Evolutionary conservation across 139 green algal genomes (phyloP), one percentile per base, ranked within the genome.

Genomic region (Coelastrella sp.): DNA sequence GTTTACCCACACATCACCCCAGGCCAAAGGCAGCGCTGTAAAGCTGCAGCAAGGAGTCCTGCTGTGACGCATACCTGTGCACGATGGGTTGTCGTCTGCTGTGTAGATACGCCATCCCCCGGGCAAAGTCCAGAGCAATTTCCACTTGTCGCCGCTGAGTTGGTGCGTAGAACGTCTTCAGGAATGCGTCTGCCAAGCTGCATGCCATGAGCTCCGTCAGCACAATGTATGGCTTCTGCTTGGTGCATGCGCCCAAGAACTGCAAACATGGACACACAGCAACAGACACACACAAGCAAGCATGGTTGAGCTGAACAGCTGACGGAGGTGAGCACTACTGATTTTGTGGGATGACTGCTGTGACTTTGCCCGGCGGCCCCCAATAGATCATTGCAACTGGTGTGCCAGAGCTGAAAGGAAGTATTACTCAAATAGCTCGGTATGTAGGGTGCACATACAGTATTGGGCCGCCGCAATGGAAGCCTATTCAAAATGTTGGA

Each of bases 221-320:
- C 17, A 99, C 92, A 54, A 98, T 96, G 93, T 98, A 99, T 2
- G 97, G 97, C 91, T 97, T 95, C 80, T 95, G 93, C 92, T 95
- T 96, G n/a, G 97, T 98, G 92, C 96, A 98, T 20, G 96, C 97
- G 19, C 97, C 97, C 88, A 99, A 90, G 89, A 99, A 98, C 93
- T 98, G 73, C 7, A 73, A 11, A 32, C 54, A 57, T 14, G 16
- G 5, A 73, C 79, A 19, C 20, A 94, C 60, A 90, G 32, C 56
- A 10, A 80, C 81, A 77, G 14, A 8, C 20, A 32, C 3, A 20
- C 73, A 76, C 14, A 83, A 60, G 56, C 16, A 65, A 76, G 17
- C 61, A 71, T 47, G 32, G 32, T 47, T 47, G 0, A 1, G 32
- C 32, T 47, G 32, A 47, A 47, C 32, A 47, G 32, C 32, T 47